phyloP scores from a whole-genome alignment of 306 rosid genomes.

The Prunus fruticosa region DNA sequence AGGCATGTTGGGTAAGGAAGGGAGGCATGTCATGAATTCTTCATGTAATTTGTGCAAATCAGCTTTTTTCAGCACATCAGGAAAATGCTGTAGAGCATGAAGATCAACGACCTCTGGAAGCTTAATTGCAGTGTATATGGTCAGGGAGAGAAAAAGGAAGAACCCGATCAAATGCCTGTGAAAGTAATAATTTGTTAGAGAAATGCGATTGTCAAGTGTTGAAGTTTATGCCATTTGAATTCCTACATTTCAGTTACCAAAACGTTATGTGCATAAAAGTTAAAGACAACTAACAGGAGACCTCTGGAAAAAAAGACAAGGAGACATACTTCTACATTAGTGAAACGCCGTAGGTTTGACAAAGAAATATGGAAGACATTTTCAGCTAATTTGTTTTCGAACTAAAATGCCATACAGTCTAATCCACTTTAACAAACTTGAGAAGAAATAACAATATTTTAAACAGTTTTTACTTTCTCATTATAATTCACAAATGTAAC shows the following conservation, averaged over 20 bases:
- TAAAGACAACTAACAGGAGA: not conserved
- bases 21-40: slow-evolving; percentile 74
- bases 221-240: not conserved
- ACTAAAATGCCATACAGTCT: not conserved
- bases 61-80: slow-evolving; percentile 60
- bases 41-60: slow-evolving; percentile 73
- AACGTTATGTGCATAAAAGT: not conserved
- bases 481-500: not conserved
- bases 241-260: not conserved
- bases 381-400: not conserved
- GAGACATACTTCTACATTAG: not conserved
- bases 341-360: not conserved
- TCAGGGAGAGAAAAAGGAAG: slow-evolving; percentile 84
- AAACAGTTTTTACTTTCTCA: not conserved
- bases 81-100: slow-evolving; percentile 62
- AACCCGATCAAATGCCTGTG: slow-evolving; percentile 97
- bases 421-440: not conserved
- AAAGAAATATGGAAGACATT: not conserved
- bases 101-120: slow-evolving; percentile 80
- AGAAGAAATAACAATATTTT: not conserved
- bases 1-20: slow-evolving; percentile 63
- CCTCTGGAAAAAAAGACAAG: not conserved
- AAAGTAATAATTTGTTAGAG: slow-evolving; percentile 10
- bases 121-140: slow-evolving; percentile 83
- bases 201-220: not conserved